Conservation (phyloP, 352 stramenopile species). For the Aphanomyces invadans region DNA sequence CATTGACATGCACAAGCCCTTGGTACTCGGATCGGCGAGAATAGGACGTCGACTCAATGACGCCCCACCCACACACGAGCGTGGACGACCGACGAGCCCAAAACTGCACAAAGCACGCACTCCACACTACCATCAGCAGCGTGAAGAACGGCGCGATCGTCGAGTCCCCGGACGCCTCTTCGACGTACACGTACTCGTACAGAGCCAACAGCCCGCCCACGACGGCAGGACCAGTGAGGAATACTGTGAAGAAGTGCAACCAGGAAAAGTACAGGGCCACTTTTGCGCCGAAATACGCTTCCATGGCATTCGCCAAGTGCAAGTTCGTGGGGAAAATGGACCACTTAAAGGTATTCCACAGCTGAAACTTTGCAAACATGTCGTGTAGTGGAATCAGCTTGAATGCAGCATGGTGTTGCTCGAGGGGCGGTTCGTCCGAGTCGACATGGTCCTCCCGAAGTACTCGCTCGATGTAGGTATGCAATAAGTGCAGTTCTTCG, state of each 20-base stretch:
- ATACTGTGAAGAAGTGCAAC: constrained; percentile 46
- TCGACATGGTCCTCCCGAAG: not conserved
- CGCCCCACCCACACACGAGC: constrained; percentile 40
- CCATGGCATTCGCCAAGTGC: constrained; percentile 5
- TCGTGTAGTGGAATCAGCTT: constrained; percentile 8
- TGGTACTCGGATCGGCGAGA: constrained; percentile 34
- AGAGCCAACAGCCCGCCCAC: constrained; percentile 31
- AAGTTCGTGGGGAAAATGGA: constrained; percentile 17
- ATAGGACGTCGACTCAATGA: constrained; percentile 25
- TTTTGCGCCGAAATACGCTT: constrained; percentile 22
- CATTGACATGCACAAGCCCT: constrained; percentile 34
- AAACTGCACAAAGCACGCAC: constrained; percentile 37
- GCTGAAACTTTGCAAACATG: not conserved
- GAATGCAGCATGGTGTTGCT: not conserved
- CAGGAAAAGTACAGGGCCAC: constrained; percentile 55
- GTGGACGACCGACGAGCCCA: constrained; percentile 39
- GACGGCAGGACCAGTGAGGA: constrained; percentile 32
- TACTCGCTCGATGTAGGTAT: not conserved
- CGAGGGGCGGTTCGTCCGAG: not conserved
- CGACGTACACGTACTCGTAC: constrained; percentile 29
- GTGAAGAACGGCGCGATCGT: constrained; percentile 51
- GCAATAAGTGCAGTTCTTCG: constrained; percentile 17
- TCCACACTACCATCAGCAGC: constrained; percentile 48
- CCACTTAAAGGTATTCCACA: constrained; percentile 22
- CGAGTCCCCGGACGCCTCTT: constrained; percentile 37